Evolutionary conservation across 306 rosid species (phyloP), one percentile per base, ranked within the genome.

Genomic region (Parietaria judaica): DNA sequence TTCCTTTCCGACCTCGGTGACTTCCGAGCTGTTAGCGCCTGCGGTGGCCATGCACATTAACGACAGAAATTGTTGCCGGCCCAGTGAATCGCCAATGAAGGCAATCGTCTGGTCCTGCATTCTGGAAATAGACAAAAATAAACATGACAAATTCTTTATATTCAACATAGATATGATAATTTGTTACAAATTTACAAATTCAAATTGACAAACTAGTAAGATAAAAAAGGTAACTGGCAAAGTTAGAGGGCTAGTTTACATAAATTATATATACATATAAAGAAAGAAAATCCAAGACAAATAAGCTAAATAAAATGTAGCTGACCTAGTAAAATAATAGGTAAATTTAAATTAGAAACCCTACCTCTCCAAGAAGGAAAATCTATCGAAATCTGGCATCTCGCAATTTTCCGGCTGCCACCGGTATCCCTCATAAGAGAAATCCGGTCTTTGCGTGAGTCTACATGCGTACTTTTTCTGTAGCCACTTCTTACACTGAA

Each of bases 31-130:
- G 62, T 79, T 74, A 71, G 81, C 79, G 61, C 97, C 95, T 17
- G 94, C 86, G 37, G 80, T 72, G 69, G 80, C 86, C 87, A 94
- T 94, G 66, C 95, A 94, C 95, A 94, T 88, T 68, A 94, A 79
- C 46, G 99, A 94, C 65, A 86, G 94, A 71, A 94, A 88, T 68
- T 94, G 94, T 76, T 94, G 95, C 66, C 95, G 72, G 36, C 95
- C 99, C 70, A 94, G 66, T 1, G 99, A 94, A 81, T 88, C 99
- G 54, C 97, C 95, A 34, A 86, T 66, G 51, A 88, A 82, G 53
- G 97, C 94, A 63, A 94, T 81, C 56, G 97, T 88, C 78, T 81
- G 84, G 74, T 81, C 83, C 87, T 89, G 89, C 95, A 94, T 86
- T 80, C 87, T 94, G 81, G 67, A 82, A 68, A 23, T 65, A 56